Conservation (phyloP, 306 rosid genomes). For the Quillaja saponaria region DNA sequence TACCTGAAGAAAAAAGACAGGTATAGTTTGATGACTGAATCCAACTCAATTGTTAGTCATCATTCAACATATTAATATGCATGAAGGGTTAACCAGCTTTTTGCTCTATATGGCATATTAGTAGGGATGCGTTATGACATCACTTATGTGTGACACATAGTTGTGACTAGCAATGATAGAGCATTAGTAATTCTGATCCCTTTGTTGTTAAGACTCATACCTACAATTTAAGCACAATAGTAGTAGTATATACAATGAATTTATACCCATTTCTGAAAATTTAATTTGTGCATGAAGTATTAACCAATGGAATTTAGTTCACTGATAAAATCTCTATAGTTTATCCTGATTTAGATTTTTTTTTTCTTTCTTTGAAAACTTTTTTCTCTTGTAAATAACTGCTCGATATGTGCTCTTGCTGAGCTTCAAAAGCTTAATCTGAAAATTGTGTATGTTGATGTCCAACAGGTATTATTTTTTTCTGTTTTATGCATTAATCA, state of each 20-base stretch:
- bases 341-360: background rate
- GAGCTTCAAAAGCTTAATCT: no score
- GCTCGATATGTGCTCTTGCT: no score
- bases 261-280: slow-evolving; percentile 5
- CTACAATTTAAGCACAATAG: background rate
- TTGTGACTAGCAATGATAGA: background rate
- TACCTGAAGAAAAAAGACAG: slow-evolving; percentile 72
- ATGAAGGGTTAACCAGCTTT: no score
- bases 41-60: no score
- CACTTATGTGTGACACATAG: background rate
- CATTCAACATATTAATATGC: no score
- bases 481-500: no score
- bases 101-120: background rate
- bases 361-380: background rate
- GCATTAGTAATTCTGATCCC: background rate
- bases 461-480: no score
- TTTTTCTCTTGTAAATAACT: no score
- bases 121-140: no score
- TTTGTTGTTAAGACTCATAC: slow-evolving; percentile 2
- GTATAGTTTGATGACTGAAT: slow-evolving; percentile 30
- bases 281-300: background rate
- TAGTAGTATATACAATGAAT: background rate
- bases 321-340: no score
- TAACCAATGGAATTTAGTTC: background rate
- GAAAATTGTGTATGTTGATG: no score